A percentile compares a stretch with the other conserved stretches of the same genome.
Conservation (phyloP, 495 filamentous ascomycete genomes). For the Podospora fimiseda region DNA sequence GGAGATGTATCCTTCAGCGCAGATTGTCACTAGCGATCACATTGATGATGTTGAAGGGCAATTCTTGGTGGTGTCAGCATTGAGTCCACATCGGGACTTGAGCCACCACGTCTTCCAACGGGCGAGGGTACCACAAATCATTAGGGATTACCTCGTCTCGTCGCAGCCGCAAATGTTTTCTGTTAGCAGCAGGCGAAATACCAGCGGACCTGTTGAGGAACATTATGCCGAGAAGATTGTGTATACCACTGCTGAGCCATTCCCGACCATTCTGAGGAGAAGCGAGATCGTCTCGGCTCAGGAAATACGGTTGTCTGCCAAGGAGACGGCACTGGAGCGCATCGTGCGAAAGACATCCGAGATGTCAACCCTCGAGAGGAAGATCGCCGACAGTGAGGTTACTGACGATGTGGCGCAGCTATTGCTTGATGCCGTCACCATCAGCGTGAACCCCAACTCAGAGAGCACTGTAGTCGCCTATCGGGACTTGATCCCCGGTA, state of each 20-base stretch:
- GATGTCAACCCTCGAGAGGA: conserved; percentile 65
- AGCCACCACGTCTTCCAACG: conserved; percentile 83
- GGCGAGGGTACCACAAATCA: conserved; percentile 70
- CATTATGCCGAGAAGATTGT: conserved; percentile 83
- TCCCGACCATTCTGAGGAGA: conserved; percentile 84
- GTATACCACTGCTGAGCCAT: conserved; percentile 76
- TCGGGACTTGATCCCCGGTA: conserved; percentile 58
- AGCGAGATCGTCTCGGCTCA: conserved; percentile 71
- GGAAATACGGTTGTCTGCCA: conserved; percentile 60
- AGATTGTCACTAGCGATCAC: conserved; percentile 65
- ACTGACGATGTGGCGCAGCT: conserved; percentile 48
- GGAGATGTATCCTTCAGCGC: conserved; percentile 80
- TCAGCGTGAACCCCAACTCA: conserved; percentile 62
- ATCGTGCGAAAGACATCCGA: conserved; percentile 87
- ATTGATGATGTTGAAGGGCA: conserved; percentile 83
- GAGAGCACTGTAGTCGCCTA: conserved; percentile 70
- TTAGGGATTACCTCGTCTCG: conserved; percentile 77
- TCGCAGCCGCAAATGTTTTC: conserved; percentile 68
- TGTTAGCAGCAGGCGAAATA: conserved; percentile 60
- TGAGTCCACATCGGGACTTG: conserved; percentile 76
- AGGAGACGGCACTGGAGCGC: conserved; percentile 87
- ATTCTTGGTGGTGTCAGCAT: conserved; percentile 75
- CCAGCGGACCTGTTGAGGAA: conserved; percentile 55
- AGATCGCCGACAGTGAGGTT: conserved; percentile 67
- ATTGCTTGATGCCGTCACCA: conserved; percentile 65